Evolutionary conservation across 306 rosid genomes (phyloP).

Genomic region (Herpetospermum pedunculosum): DNA sequence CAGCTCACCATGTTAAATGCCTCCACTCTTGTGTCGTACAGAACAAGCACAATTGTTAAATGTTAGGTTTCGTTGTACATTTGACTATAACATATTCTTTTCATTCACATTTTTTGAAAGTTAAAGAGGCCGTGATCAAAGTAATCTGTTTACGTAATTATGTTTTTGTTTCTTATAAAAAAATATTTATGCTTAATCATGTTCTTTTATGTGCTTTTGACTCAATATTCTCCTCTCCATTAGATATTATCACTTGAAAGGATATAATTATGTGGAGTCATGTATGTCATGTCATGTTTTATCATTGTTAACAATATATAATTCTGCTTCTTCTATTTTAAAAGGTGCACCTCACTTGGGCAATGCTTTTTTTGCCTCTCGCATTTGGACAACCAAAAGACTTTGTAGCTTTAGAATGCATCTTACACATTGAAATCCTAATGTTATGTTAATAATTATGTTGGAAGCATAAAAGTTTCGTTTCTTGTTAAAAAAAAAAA

Average conservation of each 20-base stretch:
- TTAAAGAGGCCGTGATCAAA: neutral
- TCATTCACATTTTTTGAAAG: neutral
- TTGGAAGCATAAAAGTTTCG: no score
- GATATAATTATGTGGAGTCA: neutral
- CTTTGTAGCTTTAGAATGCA: neutral
- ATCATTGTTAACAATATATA: no score
- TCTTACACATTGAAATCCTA: neutral
- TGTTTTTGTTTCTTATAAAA: neutral
- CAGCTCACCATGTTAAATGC: neutral
- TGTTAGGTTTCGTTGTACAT: neutral
- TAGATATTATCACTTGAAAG: neutral
- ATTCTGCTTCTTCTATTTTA: no score
- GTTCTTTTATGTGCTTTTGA: neutral
- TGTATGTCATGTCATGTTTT: neutral
- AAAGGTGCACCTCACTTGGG: no score
- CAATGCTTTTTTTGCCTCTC: no score
- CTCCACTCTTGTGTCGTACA: neutral
- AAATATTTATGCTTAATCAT: neutral
- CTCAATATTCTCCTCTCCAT: neutral
- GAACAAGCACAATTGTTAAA: neutral
- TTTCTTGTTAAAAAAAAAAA: no score
- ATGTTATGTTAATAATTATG: neutral
- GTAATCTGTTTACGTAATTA: neutral
- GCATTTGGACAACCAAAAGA: neutral
- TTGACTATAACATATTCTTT: neutral